These are phyloP conservation scores for Apiotrichum domesticum DNA, from an alignment of 1,284 basidiomycete species.

Conservation along the genomic window DNA sequence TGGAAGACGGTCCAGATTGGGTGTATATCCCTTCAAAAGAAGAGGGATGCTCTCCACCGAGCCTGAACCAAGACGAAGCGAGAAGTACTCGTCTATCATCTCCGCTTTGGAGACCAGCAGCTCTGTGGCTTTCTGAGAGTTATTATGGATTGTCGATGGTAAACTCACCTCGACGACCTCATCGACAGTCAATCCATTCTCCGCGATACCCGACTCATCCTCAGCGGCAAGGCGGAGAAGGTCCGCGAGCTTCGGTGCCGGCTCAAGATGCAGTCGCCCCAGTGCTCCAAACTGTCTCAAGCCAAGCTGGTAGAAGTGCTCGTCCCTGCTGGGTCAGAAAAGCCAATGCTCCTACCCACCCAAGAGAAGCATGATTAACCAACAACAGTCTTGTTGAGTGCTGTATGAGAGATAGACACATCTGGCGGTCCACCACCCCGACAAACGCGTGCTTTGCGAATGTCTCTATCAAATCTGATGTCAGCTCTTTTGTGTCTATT, in stretches of 20 bases:
- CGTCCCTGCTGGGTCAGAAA: slow-evolving; percentile 57
- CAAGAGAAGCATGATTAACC: slow-evolving; percentile 73
- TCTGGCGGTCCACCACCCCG: slow-evolving; percentile 75
- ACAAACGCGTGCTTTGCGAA: slow-evolving; percentile 85
- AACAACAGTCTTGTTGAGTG: slow-evolving; percentile 83
- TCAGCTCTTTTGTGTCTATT: neutral
- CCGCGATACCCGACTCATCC: slow-evolving; percentile 52
- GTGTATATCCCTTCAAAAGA: slow-evolving; percentile 74
- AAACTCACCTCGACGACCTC: slow-evolving; percentile 64
- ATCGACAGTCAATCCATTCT: slow-evolving; percentile 37
- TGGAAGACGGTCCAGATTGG: slow-evolving; percentile 78
- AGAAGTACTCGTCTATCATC: slow-evolving; percentile 93
- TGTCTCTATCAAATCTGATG: slow-evolving; percentile 70
- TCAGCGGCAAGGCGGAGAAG: slow-evolving; percentile 75
- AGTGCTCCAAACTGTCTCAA: slow-evolving; percentile 86
- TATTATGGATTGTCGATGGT: neutral
- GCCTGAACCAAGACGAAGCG: slow-evolving; percentile 62
- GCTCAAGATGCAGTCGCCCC: slow-evolving; percentile 68
- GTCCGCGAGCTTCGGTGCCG: slow-evolving; percentile 65
- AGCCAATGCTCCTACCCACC: slow-evolving; percentile 52
- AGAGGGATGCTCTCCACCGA: slow-evolving; percentile 69
- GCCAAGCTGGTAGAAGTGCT: slow-evolving; percentile 91
- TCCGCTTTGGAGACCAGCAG: slow-evolving; percentile 55
- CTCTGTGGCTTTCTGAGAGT: slow-evolving; percentile 8
- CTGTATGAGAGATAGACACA: slow-evolving; percentile 76